Evolutionary conservation across 805 yeast species (phyloP).

Genomic region (Vanderwaltozyma tropicalis): DNA sequence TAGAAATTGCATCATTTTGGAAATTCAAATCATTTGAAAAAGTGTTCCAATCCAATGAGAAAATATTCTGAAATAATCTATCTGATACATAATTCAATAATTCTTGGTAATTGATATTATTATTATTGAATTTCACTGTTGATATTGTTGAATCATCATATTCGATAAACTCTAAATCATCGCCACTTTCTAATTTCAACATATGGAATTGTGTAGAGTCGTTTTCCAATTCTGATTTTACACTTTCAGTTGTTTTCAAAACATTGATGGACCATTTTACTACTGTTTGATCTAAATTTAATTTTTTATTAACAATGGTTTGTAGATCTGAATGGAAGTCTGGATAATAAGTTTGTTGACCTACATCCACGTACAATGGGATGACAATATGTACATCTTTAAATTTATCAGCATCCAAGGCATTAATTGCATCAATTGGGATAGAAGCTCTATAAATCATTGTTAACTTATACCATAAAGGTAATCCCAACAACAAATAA

Average conservation of each 20-base stretch:
- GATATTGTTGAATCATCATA: background rate
- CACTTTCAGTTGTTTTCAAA: background rate
- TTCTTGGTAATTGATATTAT: background rate
- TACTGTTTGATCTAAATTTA: background rate
- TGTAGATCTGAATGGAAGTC: background rate
- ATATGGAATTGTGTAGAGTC: background rate
- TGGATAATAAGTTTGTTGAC: background rate
- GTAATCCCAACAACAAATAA: conserved; percentile 30
- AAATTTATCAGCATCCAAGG: conserved; percentile 30
- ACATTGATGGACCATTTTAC: background rate
- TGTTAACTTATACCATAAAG: conserved; percentile 34
- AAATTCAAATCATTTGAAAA: background rate
- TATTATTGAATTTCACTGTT: background rate
- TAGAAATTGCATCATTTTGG: conserved; percentile 8
- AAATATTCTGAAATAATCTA: background rate
- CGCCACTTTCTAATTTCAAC: background rate
- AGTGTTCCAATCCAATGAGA: background rate
- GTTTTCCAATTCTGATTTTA: background rate
- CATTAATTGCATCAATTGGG: conserved; percentile 29
- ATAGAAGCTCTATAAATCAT: conserved; percentile 34
- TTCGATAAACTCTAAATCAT: background rate
- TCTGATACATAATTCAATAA: background rate
- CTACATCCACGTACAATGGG: conserved; percentile 30
- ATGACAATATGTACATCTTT: conserved; percentile 35
- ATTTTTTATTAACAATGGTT: background rate